phyloP scores from a whole-genome alignment of 306 rosid genomes.

The Fragaria iinumae region DNA sequence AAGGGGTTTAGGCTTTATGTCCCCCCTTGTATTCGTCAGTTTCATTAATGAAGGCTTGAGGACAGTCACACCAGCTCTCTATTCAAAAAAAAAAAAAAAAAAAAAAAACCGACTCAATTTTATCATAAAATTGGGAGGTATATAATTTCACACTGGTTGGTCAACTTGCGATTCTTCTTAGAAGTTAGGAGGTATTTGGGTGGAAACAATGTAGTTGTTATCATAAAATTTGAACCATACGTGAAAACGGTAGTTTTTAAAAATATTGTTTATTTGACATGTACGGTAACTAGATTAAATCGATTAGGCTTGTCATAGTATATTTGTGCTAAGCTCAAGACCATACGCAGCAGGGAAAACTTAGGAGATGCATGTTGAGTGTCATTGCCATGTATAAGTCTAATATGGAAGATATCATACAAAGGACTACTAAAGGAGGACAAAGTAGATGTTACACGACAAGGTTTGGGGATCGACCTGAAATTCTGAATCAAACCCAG shows the following conservation, averaged over 20 bases:
- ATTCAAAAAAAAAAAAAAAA: too few species aligned
- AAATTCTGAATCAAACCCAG: neutral
- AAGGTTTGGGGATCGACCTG: neutral
- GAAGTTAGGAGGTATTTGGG: neutral
- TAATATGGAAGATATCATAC: neutral
- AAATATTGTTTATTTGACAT: too few species aligned
- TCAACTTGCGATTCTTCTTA: neutral
- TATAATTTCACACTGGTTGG: neutral
- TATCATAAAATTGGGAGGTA: too few species aligned
- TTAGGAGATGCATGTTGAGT: neutral
- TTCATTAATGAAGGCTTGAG: too few species aligned
- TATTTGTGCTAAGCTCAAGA: neutral
- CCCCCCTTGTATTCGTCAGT: too few species aligned
- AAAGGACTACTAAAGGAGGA: neutral
- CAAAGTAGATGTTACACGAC: neutral
- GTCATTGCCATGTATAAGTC: neutral
- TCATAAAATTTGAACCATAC: neutral
- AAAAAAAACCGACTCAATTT: too few species aligned
- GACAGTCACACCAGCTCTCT: too few species aligned
- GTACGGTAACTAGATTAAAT: too few species aligned
- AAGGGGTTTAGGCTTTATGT: too few species aligned
- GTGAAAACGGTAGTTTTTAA: too few species aligned
- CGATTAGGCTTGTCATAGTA: too few species aligned
- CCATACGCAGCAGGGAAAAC: neutral
- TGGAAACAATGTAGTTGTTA: neutral